These are phyloP conservation scores for Daldinia bambusicola DNA, from an alignment of 495 filamentous ascomycete genomes.

Conservation along the genomic window DNA sequence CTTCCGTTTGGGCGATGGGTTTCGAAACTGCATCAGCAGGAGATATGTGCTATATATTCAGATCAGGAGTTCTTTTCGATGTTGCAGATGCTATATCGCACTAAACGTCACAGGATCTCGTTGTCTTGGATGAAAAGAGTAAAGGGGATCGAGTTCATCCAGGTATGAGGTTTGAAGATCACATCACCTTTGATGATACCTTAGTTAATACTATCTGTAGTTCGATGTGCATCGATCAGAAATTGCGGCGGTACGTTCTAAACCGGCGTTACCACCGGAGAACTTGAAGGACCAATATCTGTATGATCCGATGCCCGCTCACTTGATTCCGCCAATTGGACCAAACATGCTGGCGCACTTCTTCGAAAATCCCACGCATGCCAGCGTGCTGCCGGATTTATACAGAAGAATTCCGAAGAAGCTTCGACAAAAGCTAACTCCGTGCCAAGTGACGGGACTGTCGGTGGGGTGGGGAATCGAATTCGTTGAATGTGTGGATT, in stretches of 20 bases:
- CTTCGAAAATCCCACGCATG: slow-evolving; percentile 17
- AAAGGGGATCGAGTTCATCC: slow-evolving; percentile 19
- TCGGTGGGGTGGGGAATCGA: slow-evolving; percentile 28
- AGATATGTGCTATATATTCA: background rate
- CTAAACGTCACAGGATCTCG: background rate
- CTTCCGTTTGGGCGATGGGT: slow-evolving; percentile 26
- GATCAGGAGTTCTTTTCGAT: background rate
- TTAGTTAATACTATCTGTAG: slow-evolving; percentile 1
- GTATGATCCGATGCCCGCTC: slow-evolving; percentile 16
- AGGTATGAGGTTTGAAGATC: slow-evolving; percentile 1
- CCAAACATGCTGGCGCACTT: slow-evolving; percentile 25
- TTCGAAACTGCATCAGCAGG: slow-evolving; percentile 6
- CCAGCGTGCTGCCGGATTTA: slow-evolving; percentile 14
- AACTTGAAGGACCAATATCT: slow-evolving; percentile 15
- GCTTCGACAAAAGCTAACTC: slow-evolving; percentile 7
- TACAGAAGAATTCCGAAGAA: slow-evolving; percentile 33
- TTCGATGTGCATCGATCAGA: slow-evolving; percentile 9
- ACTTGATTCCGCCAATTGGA: slow-evolving; percentile 19
- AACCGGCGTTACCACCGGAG: slow-evolving; percentile 1
- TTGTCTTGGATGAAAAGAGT: slow-evolving; percentile 17
- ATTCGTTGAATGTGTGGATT: slow-evolving; percentile 20
- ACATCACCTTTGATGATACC: too few relatives aligned
- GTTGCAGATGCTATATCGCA: background rate
- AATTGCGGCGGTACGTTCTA: background rate
- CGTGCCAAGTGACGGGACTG: slow-evolving; percentile 16